phyloP scores from a whole-genome alignment of 2,329 filamentous ascomycete genomes.

The Coniochaeta prunicola region DNA sequence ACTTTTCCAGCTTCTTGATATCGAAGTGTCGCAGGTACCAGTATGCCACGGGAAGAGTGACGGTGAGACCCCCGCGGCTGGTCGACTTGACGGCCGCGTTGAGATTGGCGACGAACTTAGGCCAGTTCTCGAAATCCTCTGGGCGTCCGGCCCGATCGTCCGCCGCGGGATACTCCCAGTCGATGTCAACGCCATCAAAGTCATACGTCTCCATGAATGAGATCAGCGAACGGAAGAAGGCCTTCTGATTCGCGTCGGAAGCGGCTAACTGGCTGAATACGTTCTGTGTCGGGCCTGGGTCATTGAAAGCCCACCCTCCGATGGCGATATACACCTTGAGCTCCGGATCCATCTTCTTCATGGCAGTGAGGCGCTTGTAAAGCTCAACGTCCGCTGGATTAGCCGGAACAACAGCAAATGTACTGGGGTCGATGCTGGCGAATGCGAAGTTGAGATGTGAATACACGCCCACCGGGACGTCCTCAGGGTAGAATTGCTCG shows the following conservation, averaged over 20 bases:
- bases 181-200: conserved; percentile 33
- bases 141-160: conserved; percentile 17
- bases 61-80: conserved; percentile 5
- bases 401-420: conserved; percentile 9
- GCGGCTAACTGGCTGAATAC: conserved; percentile 18
- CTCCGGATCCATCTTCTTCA: conserved; percentile 20
- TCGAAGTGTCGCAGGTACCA: conserved; percentile 22
- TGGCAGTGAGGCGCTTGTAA: conserved; percentile 17
- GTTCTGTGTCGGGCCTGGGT: conserved; percentile 19
- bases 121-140: conserved; percentile 9
- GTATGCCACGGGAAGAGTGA: conserved; percentile 17
- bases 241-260: conserved; percentile 16
- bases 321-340: conserved; percentile 30
- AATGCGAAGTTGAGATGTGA: conserved; percentile 17
- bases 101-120: conserved; percentile 12
- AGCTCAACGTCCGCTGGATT: conserved; percentile 10
- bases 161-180: conserved; percentile 31
- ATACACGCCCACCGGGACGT: conserved; percentile 7
- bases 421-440: conserved; percentile 2
- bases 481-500: conserved; percentile 5
- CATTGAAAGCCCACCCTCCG: conserved; percentile 34
- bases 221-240: conserved; percentile 11
- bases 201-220: neutral
- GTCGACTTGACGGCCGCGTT: conserved; percentile 6
- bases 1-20: conserved; percentile 12